These are phyloP conservation scores for Geranomyces variabilis DNA, from an alignment of 192 early-diverging fungal species.

Conservation along the genomic window DNA sequence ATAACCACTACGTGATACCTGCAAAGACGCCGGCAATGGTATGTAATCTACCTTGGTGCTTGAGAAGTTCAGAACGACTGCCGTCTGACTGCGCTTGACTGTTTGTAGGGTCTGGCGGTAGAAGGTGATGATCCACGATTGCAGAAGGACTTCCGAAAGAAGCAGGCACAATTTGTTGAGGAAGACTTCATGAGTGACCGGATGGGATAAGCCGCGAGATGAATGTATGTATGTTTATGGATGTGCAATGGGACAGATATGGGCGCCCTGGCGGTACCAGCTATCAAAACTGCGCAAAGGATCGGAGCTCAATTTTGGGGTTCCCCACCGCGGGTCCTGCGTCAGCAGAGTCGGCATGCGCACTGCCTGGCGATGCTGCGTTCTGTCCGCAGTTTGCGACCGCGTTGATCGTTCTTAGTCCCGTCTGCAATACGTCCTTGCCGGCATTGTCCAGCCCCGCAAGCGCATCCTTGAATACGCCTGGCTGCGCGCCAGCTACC, in stretches of 20 bases:
- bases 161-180: constrained; percentile 41
- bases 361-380: not conserved
- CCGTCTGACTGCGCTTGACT: too few species aligned
- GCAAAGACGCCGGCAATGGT: constrained; percentile 85
- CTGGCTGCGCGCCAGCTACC: constrained; percentile 7
- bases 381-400: not conserved
- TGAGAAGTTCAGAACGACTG: too few species aligned
- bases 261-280: too few species aligned
- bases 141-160: constrained; percentile 46
- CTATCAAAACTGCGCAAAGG: constrained; percentile 15
- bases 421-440: not conserved
- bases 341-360: not conserved
- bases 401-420: not conserved
- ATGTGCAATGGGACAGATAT: too few species aligned
- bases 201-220: constrained; percentile 35
- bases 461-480: not conserved
- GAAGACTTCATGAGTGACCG: constrained; percentile 54
- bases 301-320: constrained; percentile 7
- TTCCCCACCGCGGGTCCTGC: not conserved
- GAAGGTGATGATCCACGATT: constrained; percentile 92
- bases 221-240: not conserved
- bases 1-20: constrained; percentile 95
- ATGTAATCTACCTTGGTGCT: not conserved
- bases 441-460: not conserved
- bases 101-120: constrained; percentile 68